These are phyloP conservation scores for Haplographium delicatum DNA, from an alignment of 495 filamentous ascomycete species.

Conservation along the genomic window DNA sequence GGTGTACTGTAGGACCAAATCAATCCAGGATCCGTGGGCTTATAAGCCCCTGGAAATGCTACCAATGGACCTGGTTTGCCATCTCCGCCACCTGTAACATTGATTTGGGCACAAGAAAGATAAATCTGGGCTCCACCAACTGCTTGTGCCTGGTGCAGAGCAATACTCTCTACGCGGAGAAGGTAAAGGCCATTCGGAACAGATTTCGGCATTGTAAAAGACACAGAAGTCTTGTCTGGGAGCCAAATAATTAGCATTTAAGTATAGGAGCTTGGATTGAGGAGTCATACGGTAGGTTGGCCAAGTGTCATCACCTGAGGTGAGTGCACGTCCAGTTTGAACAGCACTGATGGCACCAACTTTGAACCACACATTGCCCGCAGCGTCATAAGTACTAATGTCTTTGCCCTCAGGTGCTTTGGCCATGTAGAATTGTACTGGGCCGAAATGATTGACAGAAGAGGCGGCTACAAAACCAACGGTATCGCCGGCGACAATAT, in stretches of 20 bases:
- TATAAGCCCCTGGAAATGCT: slow-evolving; percentile 50
- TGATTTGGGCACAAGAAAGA: slow-evolving; percentile 55
- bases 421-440: slow-evolving; percentile 49
- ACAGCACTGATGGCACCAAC: too few relatives aligned
- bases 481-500: slow-evolving; percentile 42
- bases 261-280: not conserved
- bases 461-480: slow-evolving; percentile 43
- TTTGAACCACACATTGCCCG: slow-evolving; percentile 51
- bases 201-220: slow-evolving; percentile 19
- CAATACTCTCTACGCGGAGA: slow-evolving; percentile 53
- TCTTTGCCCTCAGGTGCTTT: slow-evolving; percentile 41
- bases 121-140: slow-evolving; percentile 48
- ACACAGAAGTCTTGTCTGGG: too few relatives aligned
- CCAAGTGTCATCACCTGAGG: slow-evolving; percentile 15
- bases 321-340: slow-evolving; percentile 30
- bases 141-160: slow-evolving; percentile 46
- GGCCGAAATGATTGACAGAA: slow-evolving; percentile 53
- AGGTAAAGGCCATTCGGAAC: slow-evolving; percentile 51
- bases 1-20: slow-evolving; percentile 48
- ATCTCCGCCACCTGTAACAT: slow-evolving; percentile 48
- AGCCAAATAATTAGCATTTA: not conserved
- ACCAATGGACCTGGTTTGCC: slow-evolving; percentile 38
- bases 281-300: not conserved
- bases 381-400: slow-evolving; percentile 38
- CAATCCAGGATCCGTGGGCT: slow-evolving; percentile 48